Evolutionary conservation across 179 eudicot genomes (phyloP), one percentile per base, ranked within the genome.

Genomic region (Spinacia oleracea): DNA sequence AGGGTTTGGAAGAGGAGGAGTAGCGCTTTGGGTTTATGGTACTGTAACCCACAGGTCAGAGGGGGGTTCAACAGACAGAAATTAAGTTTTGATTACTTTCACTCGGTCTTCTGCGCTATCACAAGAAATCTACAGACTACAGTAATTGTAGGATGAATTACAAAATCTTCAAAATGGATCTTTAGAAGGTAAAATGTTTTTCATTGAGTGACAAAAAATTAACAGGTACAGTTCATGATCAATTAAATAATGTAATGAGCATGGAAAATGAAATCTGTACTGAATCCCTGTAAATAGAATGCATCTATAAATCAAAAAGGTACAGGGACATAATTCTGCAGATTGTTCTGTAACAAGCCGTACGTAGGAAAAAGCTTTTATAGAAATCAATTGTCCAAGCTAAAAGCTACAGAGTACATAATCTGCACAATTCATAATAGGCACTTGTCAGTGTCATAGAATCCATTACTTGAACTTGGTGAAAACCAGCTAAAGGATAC

Each of bases 401-500:
- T 31, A 50, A 71, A 48, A 71, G 31, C 16, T 32, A 46, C n/a
- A n/a, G n/a, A n/a, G n/a, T n/a, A n/a, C 34, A 71, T 18, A 46
- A 38, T 10, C 8, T 23, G 32, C 63, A 58, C 1, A 25, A 31
- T 58, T 58, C 63, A 23, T 9, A 23, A 10, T 10, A 58, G 42
- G 71, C 46, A 35, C 45, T 32, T 32, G 23, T 15, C 74, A 27
- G 9, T 50, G 35, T 58, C 31, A 31, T 58, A 9, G 18, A 48
- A 58, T 51, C 60, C 75, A 48, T 72, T n/a, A 50, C 40, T 29
- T 72, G 42, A 21, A 72, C 75, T 27, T 15, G 60, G 10, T 31
- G n/a, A 70, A 16, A 20, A 45, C 38, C 21, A 70, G 74, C n/a
- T 46, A 70, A 27, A 45, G 74, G 10, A 58, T 58, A n/a, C 58